Conservation (phyloP, 176 grass and related monocot genomes). For the Pontederia crassipes region DNA sequence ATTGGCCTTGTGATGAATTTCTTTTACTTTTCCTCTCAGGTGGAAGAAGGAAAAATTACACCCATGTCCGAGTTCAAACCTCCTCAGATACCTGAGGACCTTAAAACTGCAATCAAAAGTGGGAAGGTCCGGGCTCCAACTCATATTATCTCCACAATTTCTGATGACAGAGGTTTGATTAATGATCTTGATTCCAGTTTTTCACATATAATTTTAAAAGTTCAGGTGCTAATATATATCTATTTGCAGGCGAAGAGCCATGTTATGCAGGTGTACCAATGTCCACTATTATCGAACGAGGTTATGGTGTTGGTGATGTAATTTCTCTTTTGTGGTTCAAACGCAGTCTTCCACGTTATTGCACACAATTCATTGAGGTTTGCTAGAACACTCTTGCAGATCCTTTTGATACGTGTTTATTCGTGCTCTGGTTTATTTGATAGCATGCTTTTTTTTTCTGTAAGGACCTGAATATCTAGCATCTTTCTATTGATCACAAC, state of each 20-base stretch:
- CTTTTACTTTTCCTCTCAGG: conserved; percentile 28
- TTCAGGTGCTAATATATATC: conserved; percentile 18
- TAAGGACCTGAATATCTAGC: too few relatives aligned
- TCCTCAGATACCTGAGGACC: conserved; percentile 74
- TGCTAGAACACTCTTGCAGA: neutral
- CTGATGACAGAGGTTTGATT: conserved; percentile 93
- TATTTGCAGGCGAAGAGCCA: conserved; percentile 75
- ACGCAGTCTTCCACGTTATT: conserved; percentile 86
- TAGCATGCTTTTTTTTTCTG: too few relatives aligned
- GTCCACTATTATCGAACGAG: conserved; percentile 86
- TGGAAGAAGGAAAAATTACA: conserved; percentile 77
- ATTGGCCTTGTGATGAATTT: neutral
- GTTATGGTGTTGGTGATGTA: conserved; percentile 90
- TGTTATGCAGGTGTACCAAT: conserved; percentile 96
- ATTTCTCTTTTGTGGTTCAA: conserved; percentile 99
- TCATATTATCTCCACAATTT: conserved; percentile 95
- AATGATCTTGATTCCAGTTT: conserved; percentile 11
- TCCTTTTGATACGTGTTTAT: too few relatives aligned
- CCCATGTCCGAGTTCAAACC: conserved; percentile 61
- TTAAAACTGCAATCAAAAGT: conserved; percentile 90
- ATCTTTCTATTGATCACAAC: too few relatives aligned
- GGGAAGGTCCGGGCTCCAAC: conserved; percentile 93
- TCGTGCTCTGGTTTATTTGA: too few relatives aligned
- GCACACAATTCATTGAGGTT: conserved; percentile 97
- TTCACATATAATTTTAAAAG: neutral